Conservation (phyloP, 768 basidiomycete species). For the Psilocybe azurescens region DNA sequence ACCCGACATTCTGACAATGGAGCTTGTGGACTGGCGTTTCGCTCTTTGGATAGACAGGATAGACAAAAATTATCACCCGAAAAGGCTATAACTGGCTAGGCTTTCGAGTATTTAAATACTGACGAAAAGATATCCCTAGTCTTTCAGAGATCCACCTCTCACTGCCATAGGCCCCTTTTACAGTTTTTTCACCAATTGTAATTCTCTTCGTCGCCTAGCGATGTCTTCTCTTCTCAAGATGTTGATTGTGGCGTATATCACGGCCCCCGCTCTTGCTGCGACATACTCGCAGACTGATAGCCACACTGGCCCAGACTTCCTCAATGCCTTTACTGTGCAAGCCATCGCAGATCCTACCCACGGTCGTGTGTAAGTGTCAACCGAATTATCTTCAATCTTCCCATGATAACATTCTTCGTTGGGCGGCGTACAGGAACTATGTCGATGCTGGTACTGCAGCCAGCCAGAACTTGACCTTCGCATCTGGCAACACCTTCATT, state of each 20-base stretch:
- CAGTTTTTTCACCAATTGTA: not conserved
- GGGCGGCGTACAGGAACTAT: conserved; percentile 40
- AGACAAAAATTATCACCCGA: not conserved
- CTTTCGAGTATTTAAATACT: conserved; percentile 14
- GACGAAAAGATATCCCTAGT: not conserved
- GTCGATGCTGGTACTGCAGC: conserved; percentile 54
- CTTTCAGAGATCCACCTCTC: not conserved
- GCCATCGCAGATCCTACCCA: conserved; percentile 65
- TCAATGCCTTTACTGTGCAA: conserved; percentile 53
- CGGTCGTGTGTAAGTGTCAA: conserved; percentile 59
- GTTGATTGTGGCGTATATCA: conserved; percentile 17
- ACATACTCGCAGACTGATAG: conserved; percentile 53
- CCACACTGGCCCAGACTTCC: conserved; percentile 51
- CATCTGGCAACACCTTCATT: conserved; percentile 56
- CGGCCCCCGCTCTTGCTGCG: conserved; percentile 39
- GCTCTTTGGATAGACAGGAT: not conserved
- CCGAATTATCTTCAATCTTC: not conserved
- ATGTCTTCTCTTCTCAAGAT: conserved; percentile 22
- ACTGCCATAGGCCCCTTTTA: conserved; percentile 3
- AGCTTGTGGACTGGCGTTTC: conserved; percentile 6
- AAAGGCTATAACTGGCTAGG: not conserved
- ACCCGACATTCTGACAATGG: conserved; percentile 18
- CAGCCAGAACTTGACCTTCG: conserved; percentile 60
- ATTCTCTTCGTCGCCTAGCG: not conserved
- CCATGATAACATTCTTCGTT: not conserved